These are phyloP conservation scores for Scheffersomyces titani DNA, from an alignment of 1,139 yeast genomes.

Conservation along the genomic window DNA sequence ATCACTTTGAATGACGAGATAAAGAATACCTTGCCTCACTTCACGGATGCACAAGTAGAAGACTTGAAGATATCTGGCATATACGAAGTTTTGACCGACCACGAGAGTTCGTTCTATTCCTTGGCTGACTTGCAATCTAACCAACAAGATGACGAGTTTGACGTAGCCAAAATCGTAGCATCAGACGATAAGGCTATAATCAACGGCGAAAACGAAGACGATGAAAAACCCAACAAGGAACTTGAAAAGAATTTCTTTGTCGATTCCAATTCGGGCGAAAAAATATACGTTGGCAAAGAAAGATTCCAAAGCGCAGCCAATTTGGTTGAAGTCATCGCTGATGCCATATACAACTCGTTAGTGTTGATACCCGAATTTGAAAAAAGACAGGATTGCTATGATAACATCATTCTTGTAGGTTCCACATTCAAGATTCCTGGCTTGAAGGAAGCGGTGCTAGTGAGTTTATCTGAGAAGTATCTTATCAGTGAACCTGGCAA, in stretches of 20 bases:
- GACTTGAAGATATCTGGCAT: slow-evolving; percentile 72
- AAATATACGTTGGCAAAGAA: slow-evolving; percentile 74
- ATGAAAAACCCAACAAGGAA: slow-evolving; percentile 55
- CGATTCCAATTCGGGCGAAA: slow-evolving; percentile 53
- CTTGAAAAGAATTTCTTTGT: slow-evolving; percentile 66
- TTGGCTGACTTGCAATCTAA: slow-evolving; percentile 45
- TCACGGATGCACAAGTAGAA: slow-evolving; percentile 63
- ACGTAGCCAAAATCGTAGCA: slow-evolving; percentile 88
- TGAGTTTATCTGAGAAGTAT: slow-evolving; percentile 60
- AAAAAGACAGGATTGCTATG: slow-evolving; percentile 84
- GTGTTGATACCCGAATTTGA: slow-evolving; percentile 61
- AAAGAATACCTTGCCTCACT: slow-evolving; percentile 55
- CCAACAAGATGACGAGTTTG: slow-evolving; percentile 69
- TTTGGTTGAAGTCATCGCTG: slow-evolving; percentile 56
- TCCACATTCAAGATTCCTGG: slow-evolving; percentile 76
- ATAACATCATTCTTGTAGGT: slow-evolving; percentile 78
- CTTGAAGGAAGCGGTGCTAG: slow-evolving; percentile 67
- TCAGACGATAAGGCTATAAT: slow-evolving; percentile 65
- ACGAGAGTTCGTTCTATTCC: slow-evolving; percentile 64
- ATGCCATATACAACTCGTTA: slow-evolving; percentile 55
- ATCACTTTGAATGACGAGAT: slow-evolving; percentile 57
- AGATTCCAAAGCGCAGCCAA: slow-evolving; percentile 76
- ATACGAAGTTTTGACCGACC: slow-evolving; percentile 66
- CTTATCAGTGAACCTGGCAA: slow-evolving; percentile 38
- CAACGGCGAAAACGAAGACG: slow-evolving; percentile 25